These are phyloP conservation scores for Paxillus involutus DNA, from an alignment of 768 basidiomycete genomes.

Conservation along the genomic window DNA sequence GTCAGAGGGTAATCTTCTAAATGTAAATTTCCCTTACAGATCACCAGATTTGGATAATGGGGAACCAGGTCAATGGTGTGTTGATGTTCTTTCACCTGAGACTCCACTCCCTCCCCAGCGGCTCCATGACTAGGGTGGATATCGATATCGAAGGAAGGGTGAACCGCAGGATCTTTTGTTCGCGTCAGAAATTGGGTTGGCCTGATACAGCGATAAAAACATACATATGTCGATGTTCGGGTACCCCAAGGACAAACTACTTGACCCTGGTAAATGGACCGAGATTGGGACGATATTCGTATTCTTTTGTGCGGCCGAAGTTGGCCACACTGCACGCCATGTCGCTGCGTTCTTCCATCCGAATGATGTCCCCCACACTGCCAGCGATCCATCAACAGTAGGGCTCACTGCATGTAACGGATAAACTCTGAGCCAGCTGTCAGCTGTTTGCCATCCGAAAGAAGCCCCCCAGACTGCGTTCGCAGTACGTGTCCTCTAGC, in stretches of 20 bases:
- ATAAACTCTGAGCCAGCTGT: conserved; percentile 19
- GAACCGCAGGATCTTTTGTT: conserved; percentile 38
- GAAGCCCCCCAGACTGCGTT: conserved; percentile 15
- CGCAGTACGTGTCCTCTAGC: conserved; percentile 2
- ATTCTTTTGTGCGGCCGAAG: background rate
- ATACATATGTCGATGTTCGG: conserved; percentile 29
- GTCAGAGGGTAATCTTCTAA: conserved; percentile 4
- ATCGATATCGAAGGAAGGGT: conserved; percentile 41
- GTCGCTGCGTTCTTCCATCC: conserved; percentile 15
- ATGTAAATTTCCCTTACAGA: conserved; percentile 29
- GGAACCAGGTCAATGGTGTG: conserved; percentile 9
- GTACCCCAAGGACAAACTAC: conserved; percentile 14
- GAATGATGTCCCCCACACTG: conserved; percentile 33
- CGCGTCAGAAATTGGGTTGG: conserved; percentile 13
- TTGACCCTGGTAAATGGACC: conserved; percentile 3
- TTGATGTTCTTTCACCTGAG: background rate
- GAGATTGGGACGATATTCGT: background rate
- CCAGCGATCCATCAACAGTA: conserved; percentile 42
- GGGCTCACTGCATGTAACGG: conserved; percentile 38
- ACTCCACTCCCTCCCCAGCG: background rate
- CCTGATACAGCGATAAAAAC: conserved; percentile 3
- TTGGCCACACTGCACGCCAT: conserved; percentile 21
- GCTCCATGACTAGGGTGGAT: conserved; percentile 33
- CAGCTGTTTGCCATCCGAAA: conserved; percentile 19
- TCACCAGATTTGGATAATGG: conserved; percentile 35